Conservation (phyloP, 2,329 filamentous ascomycete genomes). For the Aspergillus uvarum region DNA sequence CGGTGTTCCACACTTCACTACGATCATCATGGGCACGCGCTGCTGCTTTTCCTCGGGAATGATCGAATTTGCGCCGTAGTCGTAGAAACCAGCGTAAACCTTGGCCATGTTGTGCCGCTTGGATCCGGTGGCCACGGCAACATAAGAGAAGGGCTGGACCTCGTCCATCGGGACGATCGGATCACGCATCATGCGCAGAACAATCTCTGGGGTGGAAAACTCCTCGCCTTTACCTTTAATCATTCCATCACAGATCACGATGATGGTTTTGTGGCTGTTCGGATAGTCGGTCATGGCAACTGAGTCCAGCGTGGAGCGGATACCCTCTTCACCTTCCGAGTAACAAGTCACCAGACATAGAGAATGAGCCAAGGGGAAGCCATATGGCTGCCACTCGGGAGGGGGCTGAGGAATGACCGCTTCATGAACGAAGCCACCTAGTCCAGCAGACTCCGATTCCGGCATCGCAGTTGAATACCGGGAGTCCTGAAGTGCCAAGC, state of each 20-base stretch:
- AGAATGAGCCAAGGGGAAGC: slow-evolving; percentile 87
- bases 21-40: slow-evolving; percentile 93
- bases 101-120: slow-evolving; percentile 99
- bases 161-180: slow-evolving; percentile 75
- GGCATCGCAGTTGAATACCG: slow-evolving; percentile 56
- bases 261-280: slow-evolving; percentile 96
- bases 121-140: slow-evolving; percentile 89
- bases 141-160: slow-evolving; percentile 89
- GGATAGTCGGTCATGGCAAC: slow-evolving; percentile 97
- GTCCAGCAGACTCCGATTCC: slow-evolving; percentile 71
- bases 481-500: slow-evolving; percentile 59
- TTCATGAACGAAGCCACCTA: slow-evolving; percentile 94
- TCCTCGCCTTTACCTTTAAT: slow-evolving; percentile 94
- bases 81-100: slow-evolving; percentile 96
- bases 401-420: slow-evolving; percentile 94
- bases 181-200: slow-evolving; percentile 92
- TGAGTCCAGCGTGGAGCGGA: slow-evolving; percentile 92
- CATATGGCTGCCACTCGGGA: slow-evolving; percentile 95
- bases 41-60: slow-evolving; percentile 88
- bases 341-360: slow-evolving; percentile 96
- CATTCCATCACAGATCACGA: slow-evolving; percentile 94
- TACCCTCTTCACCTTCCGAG: slow-evolving; percentile 88
- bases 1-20: slow-evolving; percentile 94
- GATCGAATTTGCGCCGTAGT: slow-evolving; percentile 79
- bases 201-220: slow-evolving; percentile 84